A percentile compares a stretch with the other conserved stretches of the same genome.
Conservation (phyloP, 768 basidiomycete genomes). For the Rhodosporidiobolus sp. region DNA sequence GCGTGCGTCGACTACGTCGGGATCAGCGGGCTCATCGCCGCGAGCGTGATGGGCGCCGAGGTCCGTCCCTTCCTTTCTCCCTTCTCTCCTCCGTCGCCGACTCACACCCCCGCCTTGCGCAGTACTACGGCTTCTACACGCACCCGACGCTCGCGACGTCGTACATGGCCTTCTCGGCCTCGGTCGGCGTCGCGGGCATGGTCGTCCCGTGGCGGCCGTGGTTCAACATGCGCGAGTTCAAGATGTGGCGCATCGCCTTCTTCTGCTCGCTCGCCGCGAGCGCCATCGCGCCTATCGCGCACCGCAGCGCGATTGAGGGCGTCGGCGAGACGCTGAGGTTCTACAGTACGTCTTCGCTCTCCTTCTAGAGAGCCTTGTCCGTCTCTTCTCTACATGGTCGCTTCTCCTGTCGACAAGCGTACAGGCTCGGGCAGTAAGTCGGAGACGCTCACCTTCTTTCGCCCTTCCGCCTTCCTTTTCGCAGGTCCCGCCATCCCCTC, state of each 20-base stretch:
- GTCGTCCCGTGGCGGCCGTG: slow-evolving; percentile 38
- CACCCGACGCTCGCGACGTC: slow-evolving; percentile 21
- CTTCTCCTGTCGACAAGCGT: too few species aligned
- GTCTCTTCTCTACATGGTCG: background rate
- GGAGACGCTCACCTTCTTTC: background rate
- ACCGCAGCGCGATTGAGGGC: slow-evolving; percentile 39
- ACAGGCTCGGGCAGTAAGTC: too few species aligned
- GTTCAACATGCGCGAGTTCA: slow-evolving; percentile 43
- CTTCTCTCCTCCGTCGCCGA: background rate
- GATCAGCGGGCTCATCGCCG: slow-evolving; percentile 41
- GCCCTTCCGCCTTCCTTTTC: background rate
- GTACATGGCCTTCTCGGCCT: slow-evolving; percentile 36
- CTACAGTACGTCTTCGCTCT: slow-evolving; percentile 25
- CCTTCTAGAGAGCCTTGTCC: too few species aligned
- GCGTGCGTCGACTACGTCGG: slow-evolving; percentile 47
- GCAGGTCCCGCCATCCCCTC: slow-evolving; percentile 34
- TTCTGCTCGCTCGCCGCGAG: slow-evolving; percentile 43
- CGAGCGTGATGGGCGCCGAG: slow-evolving; percentile 40
- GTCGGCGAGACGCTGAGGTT: slow-evolving; percentile 34
- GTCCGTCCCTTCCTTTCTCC: background rate
- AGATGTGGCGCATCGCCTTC: slow-evolving; percentile 43
- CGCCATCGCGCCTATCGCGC: slow-evolving; percentile 43
- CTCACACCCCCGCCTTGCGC: background rate
- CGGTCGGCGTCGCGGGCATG: slow-evolving; percentile 39
- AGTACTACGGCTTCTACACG: slow-evolving; percentile 42